Evolutionary conservation across 768 basidiomycete genomes (phyloP).

Genomic region (Trametes cinnabarina): DNA sequence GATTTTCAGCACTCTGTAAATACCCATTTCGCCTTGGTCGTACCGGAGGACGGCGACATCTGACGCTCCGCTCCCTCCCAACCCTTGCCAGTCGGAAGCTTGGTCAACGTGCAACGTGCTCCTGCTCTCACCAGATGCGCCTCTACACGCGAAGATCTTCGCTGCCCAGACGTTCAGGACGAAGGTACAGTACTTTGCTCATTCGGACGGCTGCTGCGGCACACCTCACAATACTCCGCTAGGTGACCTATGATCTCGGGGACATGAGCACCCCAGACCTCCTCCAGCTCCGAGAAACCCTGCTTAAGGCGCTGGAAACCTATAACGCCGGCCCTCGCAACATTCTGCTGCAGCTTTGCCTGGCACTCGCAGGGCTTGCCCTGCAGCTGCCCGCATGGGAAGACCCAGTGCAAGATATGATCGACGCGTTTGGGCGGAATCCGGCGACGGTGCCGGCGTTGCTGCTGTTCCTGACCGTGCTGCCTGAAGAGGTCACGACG

Average conservation of each 20-base stretch:
- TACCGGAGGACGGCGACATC: slow-evolving; percentile 53
- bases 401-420: slow-evolving; percentile 75
- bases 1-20: slow-evolving; percentile 99
- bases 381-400: slow-evolving; percentile 87
- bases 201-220: background rate
- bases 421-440: slow-evolving; percentile 81
- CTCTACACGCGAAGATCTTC: slow-evolving; percentile 81
- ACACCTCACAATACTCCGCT: slow-evolving; percentile 17
- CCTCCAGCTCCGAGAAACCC: slow-evolving; percentile 81
- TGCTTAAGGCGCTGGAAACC: slow-evolving; percentile 70
- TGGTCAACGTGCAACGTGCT: slow-evolving; percentile 95
- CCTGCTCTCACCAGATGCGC: slow-evolving; percentile 75
- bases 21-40: slow-evolving; percentile 68
- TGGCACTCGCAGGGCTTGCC: slow-evolving; percentile 88
- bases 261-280: slow-evolving; percentile 78
- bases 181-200: slow-evolving; percentile 60
- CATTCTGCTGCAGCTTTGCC: slow-evolving; percentile 84
- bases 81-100: slow-evolving; percentile 80
- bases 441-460: slow-evolving; percentile 80
- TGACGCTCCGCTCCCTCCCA: slow-evolving; percentile 53
- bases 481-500: slow-evolving; percentile 84
- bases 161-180: slow-evolving; percentile 95
- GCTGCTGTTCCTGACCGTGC: slow-evolving; percentile 83
- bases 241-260: slow-evolving; percentile 95
- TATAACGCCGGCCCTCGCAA: slow-evolving; percentile 77